These are phyloP conservation scores for Tricholoma sp. DNA, from an alignment of 768 basidiomycete genomes.

Conservation along the genomic window DNA sequence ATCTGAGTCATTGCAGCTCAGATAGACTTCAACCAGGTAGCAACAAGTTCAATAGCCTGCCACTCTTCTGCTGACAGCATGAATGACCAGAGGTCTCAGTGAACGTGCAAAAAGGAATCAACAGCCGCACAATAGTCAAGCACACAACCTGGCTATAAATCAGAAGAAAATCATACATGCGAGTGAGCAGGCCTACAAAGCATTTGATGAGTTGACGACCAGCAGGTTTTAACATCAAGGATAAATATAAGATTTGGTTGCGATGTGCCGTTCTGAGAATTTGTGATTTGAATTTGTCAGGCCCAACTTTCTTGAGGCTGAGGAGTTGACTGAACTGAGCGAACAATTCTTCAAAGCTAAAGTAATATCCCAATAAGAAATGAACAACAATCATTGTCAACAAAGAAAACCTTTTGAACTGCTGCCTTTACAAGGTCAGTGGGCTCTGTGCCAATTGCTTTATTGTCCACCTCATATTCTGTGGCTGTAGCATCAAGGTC, in stretches of 20 bases:
- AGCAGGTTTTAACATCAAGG: conserved; percentile 22
- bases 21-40: conserved; percentile 18
- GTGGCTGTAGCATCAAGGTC: conserved; percentile 5
- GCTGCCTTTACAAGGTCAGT: conserved; percentile 5
- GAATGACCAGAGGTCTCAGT: background rate
- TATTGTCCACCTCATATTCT: conserved; percentile 7
- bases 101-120: conserved; percentile 7
- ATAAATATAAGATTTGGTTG: conserved; percentile 19
- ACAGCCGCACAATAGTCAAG: conserved; percentile 10
- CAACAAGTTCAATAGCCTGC: conserved; percentile 12
- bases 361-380: background rate
- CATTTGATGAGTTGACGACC: conserved; percentile 28
- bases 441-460: conserved; percentile 1
- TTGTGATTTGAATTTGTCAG: conserved; percentile 7
- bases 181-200: conserved; percentile 14
- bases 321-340: conserved; percentile 16
- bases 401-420: conserved; percentile 13
- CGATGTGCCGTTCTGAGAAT: background rate
- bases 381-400: background rate
- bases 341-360: conserved; percentile 24
- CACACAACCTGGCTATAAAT: conserved; percentile 10
- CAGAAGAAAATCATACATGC: background rate
- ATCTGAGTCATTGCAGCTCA: conserved; percentile 24
- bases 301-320: conserved; percentile 18
- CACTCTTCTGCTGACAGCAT: conserved; percentile 12